Conservation (phyloP, 1,284 basidiomycete species). For the Laetiporus sulphureus region DNA sequence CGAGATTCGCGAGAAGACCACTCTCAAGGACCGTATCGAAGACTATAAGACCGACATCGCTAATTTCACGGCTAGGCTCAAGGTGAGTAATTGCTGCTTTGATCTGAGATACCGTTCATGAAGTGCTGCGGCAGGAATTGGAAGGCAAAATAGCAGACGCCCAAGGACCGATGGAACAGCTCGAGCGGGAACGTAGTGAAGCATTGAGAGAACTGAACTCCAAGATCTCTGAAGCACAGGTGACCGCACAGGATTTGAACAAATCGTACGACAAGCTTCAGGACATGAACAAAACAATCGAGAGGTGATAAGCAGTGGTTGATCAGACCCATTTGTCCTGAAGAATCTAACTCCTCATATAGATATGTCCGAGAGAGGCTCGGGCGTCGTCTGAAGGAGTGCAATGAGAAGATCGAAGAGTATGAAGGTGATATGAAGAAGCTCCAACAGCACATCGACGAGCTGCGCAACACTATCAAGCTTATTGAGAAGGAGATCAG, state of each 20-base stretch:
- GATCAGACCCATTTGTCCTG: too few relatives aligned
- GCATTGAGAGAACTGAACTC: constrained; percentile 46
- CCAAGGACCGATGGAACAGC: constrained; percentile 59
- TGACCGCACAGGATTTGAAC: constrained; percentile 57
- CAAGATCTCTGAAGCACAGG: constrained; percentile 47
- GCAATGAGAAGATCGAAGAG: constrained; percentile 52
- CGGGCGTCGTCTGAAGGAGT: constrained; percentile 57
- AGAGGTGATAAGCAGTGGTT: constrained; percentile 39
- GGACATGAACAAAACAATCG: constrained; percentile 53
- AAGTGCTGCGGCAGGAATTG: too few relatives aligned
- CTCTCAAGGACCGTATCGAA: constrained; percentile 55
- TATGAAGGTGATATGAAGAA: constrained; percentile 55
- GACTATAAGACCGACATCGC: constrained; percentile 56
- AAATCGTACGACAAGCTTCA: constrained; percentile 59
- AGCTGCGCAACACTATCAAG: constrained; percentile 44
- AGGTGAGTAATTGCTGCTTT: constrained; percentile 14
- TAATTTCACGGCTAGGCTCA: constrained; percentile 21
- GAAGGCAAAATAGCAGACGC: constrained; percentile 59
- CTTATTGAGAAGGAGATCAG: constrained; percentile 67
- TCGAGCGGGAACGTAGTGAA: constrained; percentile 55
- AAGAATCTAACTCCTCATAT: constrained; percentile 1
- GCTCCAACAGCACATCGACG: constrained; percentile 47
- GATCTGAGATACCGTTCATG: too few relatives aligned
- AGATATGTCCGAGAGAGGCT: constrained; percentile 76
- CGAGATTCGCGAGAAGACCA: constrained; percentile 57